Conservation (phyloP, 768 basidiomycete genomes). For the Grammothele lineata region DNA sequence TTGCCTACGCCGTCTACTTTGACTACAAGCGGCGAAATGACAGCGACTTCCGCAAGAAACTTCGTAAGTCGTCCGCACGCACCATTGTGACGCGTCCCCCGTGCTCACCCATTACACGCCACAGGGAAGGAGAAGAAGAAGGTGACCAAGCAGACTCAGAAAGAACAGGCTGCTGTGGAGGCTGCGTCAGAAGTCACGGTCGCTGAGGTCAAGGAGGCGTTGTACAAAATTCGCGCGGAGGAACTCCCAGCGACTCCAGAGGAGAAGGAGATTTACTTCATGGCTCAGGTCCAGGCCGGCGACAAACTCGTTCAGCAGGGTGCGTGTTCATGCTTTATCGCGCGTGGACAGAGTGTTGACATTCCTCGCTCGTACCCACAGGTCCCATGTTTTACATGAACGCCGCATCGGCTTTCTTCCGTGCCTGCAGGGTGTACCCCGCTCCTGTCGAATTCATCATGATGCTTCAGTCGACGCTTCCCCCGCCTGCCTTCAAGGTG, state of each 20-base stretch:
- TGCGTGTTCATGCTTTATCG: constrained; percentile 32
- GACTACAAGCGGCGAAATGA: constrained; percentile 94
- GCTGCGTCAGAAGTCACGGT: constrained; percentile 16
- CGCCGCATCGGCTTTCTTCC: constrained; percentile 88
- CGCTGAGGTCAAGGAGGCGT: constrained; percentile 56
- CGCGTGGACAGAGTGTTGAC: too few relatives aligned
- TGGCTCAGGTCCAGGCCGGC: constrained; percentile 82
- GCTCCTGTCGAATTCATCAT: constrained; percentile 90
- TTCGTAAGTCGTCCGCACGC: constrained; percentile 53
- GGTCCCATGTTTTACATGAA: constrained; percentile 75
- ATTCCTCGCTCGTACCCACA: constrained; percentile 30
- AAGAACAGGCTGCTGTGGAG: constrained; percentile 36
- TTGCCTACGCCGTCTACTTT: constrained; percentile 89
- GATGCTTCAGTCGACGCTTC: constrained; percentile 91
- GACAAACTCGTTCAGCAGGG: constrained; percentile 80
- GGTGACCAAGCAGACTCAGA: constrained; percentile 55
- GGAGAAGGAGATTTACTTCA: constrained; percentile 86
- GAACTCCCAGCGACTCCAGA: constrained; percentile 61
- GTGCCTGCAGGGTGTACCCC: constrained; percentile 92
- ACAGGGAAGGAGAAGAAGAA: constrained; percentile 92
- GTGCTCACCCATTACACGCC: not conserved
- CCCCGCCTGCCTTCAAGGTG: constrained; percentile 76
- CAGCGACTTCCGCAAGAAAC: constrained; percentile 77
- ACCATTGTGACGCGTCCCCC: constrained; percentile 12
- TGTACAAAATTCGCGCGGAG: constrained; percentile 69